phyloP scores from a whole-genome alignment of 108 stramenopile species.

The Skeletonema costatum region DNA sequence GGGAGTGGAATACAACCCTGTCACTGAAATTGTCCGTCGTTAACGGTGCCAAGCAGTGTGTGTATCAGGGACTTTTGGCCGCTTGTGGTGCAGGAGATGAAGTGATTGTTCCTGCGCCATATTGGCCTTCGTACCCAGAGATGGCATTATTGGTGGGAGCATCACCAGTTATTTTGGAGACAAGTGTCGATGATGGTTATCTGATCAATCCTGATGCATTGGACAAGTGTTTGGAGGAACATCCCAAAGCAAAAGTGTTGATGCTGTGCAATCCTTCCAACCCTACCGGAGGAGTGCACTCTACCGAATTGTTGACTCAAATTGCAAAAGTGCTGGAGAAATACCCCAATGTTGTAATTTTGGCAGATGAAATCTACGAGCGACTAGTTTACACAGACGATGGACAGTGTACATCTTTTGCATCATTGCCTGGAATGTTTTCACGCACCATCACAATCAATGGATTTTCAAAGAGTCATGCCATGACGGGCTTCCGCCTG shows the following conservation, averaged over 20 bases:
- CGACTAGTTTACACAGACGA: conserved; percentile 83
- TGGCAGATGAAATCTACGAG: conserved; percentile 98
- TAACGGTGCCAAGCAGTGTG: conserved; percentile 97
- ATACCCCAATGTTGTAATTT: conserved; percentile 72
- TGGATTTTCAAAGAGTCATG: conserved; percentile 95
- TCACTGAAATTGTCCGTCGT: conserved; percentile 90
- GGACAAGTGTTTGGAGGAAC: conserved; percentile 55
- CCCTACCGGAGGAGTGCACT: conserved; percentile 92
- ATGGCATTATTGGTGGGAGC: conserved; percentile 92
- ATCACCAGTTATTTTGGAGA: conserved; percentile 85
- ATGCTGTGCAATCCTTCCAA: conserved; percentile 98
- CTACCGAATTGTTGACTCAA: conserved; percentile 54
- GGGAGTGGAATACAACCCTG: conserved; percentile 74
- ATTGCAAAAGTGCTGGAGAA: conserved; percentile 75
- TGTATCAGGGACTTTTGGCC: conserved; percentile 91
- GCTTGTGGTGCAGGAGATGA: conserved; percentile 87
- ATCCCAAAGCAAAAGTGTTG: conserved; percentile 78
- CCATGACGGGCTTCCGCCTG: conserved; percentile 96
- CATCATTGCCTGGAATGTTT: conserved; percentile 80
- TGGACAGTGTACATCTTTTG: conserved; percentile 82
- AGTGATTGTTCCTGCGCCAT: conserved; percentile 94
- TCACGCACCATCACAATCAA: conserved; percentile 91
- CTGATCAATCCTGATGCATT: conserved; percentile 77
- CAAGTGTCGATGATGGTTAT: conserved; percentile 81
- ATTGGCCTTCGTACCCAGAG: conserved; percentile 97